Conservation (phyloP, 306 rosid genomes). For the Ormosia emarginata region DNA sequence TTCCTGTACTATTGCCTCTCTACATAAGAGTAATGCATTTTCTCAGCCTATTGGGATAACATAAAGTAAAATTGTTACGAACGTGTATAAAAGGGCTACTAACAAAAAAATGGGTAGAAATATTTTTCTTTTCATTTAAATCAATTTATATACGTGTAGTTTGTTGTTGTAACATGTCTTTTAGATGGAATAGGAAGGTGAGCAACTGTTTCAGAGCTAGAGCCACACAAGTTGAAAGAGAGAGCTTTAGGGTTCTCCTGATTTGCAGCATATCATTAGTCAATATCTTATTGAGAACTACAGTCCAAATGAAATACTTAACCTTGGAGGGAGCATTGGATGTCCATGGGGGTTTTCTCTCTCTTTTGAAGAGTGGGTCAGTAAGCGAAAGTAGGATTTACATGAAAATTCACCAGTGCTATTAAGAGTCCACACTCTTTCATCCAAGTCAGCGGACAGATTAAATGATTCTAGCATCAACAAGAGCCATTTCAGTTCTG, state of each 20-base stretch:
- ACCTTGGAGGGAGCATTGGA: not conserved
- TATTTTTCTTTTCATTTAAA: not conserved
- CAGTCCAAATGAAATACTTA: not conserved
- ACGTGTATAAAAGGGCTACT: not conserved
- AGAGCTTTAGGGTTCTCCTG: not conserved
- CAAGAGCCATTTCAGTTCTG: too few relatives aligned
- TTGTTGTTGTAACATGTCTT: not conserved
- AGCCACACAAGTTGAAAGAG: not conserved
- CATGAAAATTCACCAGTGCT: not conserved
- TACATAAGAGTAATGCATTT: not conserved
- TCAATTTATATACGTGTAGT: not conserved
- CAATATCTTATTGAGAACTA: not conserved
- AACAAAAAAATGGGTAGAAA: not conserved
- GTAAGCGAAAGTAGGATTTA: not conserved
- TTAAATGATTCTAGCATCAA: too few relatives aligned
- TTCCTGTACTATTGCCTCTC: constrained; percentile 1
- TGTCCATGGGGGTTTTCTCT: not conserved
- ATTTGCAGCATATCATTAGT: not conserved
- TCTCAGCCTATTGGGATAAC: not conserved
- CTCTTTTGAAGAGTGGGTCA: not conserved
- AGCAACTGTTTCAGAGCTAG: not conserved
- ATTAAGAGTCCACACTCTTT: too few relatives aligned
- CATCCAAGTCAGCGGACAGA: too few relatives aligned
- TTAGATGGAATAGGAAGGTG: not conserved
- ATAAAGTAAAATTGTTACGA: not conserved